phyloP scores from a whole-genome alignment of 1,284 basidiomycete genomes.

The Heimioporus retisporus region DNA sequence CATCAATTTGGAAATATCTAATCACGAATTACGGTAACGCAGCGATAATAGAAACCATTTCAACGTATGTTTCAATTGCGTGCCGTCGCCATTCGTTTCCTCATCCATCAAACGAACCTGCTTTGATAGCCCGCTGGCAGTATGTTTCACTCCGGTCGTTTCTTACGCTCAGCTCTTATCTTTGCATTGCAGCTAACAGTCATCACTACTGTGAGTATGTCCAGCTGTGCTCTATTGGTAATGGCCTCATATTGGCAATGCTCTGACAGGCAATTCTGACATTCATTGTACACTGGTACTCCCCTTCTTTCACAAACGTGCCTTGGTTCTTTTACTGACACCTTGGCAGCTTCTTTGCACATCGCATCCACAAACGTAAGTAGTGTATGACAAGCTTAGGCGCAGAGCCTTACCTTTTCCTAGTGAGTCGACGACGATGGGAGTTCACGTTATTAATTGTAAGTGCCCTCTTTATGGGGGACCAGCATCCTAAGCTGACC shows the following conservation, averaged over 20 bases:
- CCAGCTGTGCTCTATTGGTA: background rate
- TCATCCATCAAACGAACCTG: constrained; percentile 3
- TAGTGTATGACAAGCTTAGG: background rate
- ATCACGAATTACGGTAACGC: constrained; percentile 40
- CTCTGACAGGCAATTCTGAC: constrained; percentile 43
- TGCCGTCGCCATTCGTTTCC: too few species aligned
- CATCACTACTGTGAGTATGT: constrained; percentile 51
- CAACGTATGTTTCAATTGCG: constrained; percentile 23
- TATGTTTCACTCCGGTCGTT: constrained; percentile 35
- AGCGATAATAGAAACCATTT: constrained; percentile 34
- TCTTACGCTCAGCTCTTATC: constrained; percentile 4
- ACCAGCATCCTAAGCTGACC: too few species aligned
- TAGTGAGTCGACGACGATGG: constrained; percentile 41
- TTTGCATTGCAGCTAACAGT: constrained; percentile 52
- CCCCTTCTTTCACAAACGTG: constrained; percentile 21
- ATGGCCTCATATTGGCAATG: background rate
- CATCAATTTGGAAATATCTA: constrained; percentile 43
- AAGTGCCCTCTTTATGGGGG: constrained; percentile 5
- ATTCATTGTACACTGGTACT: constrained; percentile 45
- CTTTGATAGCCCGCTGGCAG: constrained; percentile 52
- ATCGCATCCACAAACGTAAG: constrained; percentile 45
- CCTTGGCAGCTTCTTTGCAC: constrained; percentile 37
- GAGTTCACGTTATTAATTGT: constrained; percentile 34
- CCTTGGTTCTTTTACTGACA: constrained; percentile 2
- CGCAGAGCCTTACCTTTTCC: background rate